These are phyloP conservation scores for Candida bentonensis DNA, from an alignment of 805 yeast genomes.

Conservation along the genomic window DNA sequence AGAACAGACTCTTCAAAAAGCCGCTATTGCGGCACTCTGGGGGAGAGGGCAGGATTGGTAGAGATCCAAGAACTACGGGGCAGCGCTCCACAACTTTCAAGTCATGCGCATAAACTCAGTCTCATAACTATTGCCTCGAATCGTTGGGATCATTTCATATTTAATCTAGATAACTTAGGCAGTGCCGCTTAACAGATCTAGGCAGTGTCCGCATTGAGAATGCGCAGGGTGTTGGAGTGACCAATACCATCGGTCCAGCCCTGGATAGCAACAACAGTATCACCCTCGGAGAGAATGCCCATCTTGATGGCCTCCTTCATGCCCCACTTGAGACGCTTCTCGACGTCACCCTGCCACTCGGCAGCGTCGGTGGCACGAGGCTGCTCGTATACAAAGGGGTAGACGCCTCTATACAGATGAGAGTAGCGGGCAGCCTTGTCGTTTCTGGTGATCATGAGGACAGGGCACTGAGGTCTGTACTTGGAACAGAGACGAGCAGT, in stretches of 20 bases:
- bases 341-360: constrained; percentile 95
- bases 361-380: constrained; percentile 36
- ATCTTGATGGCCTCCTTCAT: constrained; percentile 75
- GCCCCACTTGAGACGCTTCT: constrained; percentile 87
- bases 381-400: constrained; percentile 78
- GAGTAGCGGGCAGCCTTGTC: constrained; percentile 84
- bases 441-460: constrained; percentile 96
- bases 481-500: constrained; percentile 94
- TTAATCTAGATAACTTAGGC: not conserved
- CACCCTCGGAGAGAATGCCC: constrained; percentile 79
- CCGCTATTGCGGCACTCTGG: too few species aligned
- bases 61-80: too few species aligned
- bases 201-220: constrained; percentile 20
- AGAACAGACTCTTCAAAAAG: too few species aligned
- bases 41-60: too few species aligned
- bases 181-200: not conserved
- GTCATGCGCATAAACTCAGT: constrained; percentile 1
- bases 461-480: constrained; percentile 96
- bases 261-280: constrained; percentile 85
- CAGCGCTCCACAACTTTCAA: too few species aligned
- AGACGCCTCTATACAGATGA: constrained; percentile 96
- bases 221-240: constrained; percentile 96
- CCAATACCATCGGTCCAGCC: constrained; percentile 99
- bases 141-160: too few species aligned
- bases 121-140: too few species aligned